Evolutionary conservation across 176 grass and related monocot genomes (phyloP).

Genomic region (Rhynchospora pubera): DNA sequence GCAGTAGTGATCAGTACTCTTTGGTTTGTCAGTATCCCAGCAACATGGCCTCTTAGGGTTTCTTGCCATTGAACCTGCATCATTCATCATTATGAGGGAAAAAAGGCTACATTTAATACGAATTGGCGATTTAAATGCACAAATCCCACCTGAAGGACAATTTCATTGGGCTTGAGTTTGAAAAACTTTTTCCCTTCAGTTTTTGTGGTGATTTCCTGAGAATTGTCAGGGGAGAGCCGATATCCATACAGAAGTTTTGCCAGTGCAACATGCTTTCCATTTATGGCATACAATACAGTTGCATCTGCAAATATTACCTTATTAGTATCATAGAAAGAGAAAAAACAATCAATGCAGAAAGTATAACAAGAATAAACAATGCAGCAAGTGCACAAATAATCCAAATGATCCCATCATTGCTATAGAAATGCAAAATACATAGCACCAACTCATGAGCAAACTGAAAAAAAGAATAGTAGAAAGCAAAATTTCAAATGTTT

Average conservation of each 20-base stretch:
- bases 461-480: neutral
- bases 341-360: neutral
- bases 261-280: conserved; percentile 81
- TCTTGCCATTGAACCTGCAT: conserved; percentile 92
- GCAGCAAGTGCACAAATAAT: conserved; percentile 4
- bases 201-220: conserved; percentile 83
- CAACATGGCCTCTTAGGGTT: conserved; percentile 83
- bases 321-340: neutral
- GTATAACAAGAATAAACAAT: conserved; percentile 18
- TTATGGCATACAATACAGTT: conserved; percentile 72
- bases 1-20: conserved; percentile 83
- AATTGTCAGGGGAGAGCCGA: conserved; percentile 65
- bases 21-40: conserved; percentile 82
- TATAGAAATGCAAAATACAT: neutral
- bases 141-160: conserved; percentile 73
- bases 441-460: neutral
- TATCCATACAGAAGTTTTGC: conserved; percentile 77
- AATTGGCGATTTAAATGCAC: neutral
- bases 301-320: conserved; percentile 46
- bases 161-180: conserved; percentile 88
- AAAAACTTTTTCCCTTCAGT: conserved; percentile 97
- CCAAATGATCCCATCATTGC: neutral
- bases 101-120: neutral
- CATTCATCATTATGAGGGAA: conserved; percentile 24
- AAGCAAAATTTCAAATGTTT: neutral